Conservation (phyloP, 139 green algal genomes). For the Coelastrella sp. region DNA sequence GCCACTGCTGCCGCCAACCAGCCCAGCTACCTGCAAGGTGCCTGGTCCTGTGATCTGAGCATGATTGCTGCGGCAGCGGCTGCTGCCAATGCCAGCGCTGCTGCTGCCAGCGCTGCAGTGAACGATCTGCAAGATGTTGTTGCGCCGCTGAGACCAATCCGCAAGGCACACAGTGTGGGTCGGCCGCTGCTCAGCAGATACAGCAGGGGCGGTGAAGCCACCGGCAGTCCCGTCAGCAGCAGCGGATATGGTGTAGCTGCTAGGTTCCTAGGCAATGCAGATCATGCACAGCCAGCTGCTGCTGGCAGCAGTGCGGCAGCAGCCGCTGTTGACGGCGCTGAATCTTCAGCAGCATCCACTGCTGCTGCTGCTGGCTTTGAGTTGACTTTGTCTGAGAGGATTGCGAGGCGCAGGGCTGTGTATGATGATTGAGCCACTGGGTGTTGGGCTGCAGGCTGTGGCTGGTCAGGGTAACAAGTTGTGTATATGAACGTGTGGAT, state of each 20-base stretch:
- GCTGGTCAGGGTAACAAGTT: too few species aligned
- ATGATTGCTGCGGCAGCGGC: conserved; percentile 30
- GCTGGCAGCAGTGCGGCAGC: neutral
- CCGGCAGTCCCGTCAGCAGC: conserved; percentile 10
- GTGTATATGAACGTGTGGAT: too few species aligned
- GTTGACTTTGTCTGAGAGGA: neutral
- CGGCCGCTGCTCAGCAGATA: conserved; percentile 27
- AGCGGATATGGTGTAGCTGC: conserved; percentile 35
- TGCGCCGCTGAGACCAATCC: conserved; percentile 17
- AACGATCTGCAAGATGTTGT: neutral
- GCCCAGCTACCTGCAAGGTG: conserved; percentile 13
- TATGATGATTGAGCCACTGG: neutral
- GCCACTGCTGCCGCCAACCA: neutral
- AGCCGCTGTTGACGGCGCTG: neutral
- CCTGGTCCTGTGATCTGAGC: conserved; percentile 20
- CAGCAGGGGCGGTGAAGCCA: conserved; percentile 20
- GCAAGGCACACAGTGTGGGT: conserved; percentile 24
- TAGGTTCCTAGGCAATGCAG: neutral
- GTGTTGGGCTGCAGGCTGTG: too few species aligned
- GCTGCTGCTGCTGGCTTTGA: neutral
- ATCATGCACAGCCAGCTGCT: neutral
- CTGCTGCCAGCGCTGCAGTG: conserved; percentile 16
- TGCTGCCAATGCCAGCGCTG: conserved; percentile 9
- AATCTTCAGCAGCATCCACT: neutral
- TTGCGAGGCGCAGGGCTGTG: neutral